Percentiles rank a stretch among this genome's conserved stretches.
Conservation (phyloP, 768 basidiomycete species). For the Mycena belliarum region DNA sequence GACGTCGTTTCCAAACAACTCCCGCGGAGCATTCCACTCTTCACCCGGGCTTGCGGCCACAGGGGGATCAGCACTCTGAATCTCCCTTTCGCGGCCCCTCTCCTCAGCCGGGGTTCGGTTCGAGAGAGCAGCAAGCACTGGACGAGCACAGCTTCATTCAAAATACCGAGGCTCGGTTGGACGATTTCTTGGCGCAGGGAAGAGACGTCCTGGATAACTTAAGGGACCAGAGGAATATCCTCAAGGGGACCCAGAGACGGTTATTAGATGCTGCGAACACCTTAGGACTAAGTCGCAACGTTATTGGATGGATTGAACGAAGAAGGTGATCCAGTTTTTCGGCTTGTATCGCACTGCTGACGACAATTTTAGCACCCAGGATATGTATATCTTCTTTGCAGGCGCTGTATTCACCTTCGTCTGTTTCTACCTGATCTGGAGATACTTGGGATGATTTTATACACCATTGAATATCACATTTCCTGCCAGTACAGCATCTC, state of each 20-base stretch:
- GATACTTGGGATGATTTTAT: conserved; percentile 73
- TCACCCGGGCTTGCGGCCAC: conserved; percentile 52
- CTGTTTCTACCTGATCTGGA: conserved; percentile 92
- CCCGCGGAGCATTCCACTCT: conserved; percentile 48
- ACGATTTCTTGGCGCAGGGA: conserved; percentile 92
- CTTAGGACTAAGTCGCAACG: conserved; percentile 88
- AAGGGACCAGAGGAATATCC: conserved; percentile 86
- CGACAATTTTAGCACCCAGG: conserved; percentile 69
- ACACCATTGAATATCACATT: conserved; percentile 1
- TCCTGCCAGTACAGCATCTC: no score
- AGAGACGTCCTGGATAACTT: conserved; percentile 89
- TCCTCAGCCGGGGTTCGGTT: conserved; percentile 52
- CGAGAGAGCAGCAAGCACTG: conserved; percentile 77
- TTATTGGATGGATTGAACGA: conserved; percentile 96
- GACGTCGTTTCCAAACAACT: conserved; percentile 64
- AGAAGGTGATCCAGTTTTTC: conserved; percentile 68
- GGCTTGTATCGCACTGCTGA: conserved; percentile 1
- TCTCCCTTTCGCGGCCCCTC: conserved; percentile 77
- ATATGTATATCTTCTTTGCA: conserved; percentile 89
- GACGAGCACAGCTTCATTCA: conserved; percentile 89
- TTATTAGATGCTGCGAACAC: conserved; percentile 92
- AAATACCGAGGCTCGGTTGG: conserved; percentile 77
- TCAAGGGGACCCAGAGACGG: conserved; percentile 92
- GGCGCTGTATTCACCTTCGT: conserved; percentile 88
- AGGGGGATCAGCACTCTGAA: conserved; percentile 61